Percentiles rank a stretch among this genome's conserved stretches.
Conservation (phyloP, 164 flowering plant genomes). For the Chloranthus sessilifolius region DNA sequence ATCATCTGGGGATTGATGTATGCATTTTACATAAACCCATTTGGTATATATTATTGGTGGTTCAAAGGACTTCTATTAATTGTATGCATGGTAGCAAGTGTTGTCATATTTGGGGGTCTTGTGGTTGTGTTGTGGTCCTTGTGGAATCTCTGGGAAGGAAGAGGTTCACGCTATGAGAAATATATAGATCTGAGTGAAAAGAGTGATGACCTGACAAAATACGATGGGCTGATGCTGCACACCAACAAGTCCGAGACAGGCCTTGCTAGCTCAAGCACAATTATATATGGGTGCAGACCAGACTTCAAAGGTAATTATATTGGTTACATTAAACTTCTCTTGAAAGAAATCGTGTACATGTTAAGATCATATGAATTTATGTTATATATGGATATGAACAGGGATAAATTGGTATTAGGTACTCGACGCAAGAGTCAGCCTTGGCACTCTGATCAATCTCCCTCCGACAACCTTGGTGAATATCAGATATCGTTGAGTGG, state of each 20-base stretch:
- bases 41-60: constrained; percentile 49
- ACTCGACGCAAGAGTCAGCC: too few species aligned
- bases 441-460: too few species aligned
- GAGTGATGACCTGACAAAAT: too few species aligned
- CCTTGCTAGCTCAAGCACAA: constrained; percentile 21
- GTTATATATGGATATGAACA: too few species aligned
- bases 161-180: constrained; percentile 23
- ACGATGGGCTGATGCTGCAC: too few species aligned
- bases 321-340: too few species aligned
- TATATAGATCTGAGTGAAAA: constrained; percentile 14
- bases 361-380: too few species aligned
- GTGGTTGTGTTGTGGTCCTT: constrained; percentile 61
- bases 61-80: constrained; percentile 66
- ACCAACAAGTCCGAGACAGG: too few species aligned
- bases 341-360: too few species aligned
- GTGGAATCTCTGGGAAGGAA: constrained; percentile 62
- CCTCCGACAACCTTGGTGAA: too few species aligned
- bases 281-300: constrained; percentile 67
- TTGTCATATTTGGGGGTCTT: constrained; percentile 64
- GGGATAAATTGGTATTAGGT: too few species aligned
- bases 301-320: constrained; percentile 77
- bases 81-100: constrained; percentile 59
- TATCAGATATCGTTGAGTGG: too few species aligned
- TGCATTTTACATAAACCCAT: constrained; percentile 53
- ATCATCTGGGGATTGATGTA: constrained; percentile 36